Evolutionary conservation across 2,329 filamentous ascomycete species (phyloP).

Genomic region (Cladophialophora chaetospira): DNA sequence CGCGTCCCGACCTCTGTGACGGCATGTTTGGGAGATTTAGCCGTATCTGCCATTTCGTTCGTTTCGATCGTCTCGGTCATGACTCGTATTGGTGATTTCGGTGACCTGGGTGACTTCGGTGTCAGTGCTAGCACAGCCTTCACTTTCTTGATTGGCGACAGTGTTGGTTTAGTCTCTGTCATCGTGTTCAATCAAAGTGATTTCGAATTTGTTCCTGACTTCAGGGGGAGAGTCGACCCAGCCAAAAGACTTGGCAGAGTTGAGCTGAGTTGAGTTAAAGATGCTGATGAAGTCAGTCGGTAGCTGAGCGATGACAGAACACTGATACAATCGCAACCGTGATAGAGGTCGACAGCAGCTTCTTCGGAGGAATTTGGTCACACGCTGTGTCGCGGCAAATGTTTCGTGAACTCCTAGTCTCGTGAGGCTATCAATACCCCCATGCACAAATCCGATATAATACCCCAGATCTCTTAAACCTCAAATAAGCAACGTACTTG

Average conservation of each 20-base stretch:
- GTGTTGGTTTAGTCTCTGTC: neutral
- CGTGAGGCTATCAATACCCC: too few species aligned
- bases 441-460: too few species aligned
- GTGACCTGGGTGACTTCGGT: neutral
- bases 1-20: neutral
- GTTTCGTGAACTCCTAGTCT: too few species aligned
- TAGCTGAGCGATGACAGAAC: too few species aligned
- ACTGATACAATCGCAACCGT: neutral
- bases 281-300: too few species aligned
- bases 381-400: too few species aligned
- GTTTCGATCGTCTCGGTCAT: neutral
- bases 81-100: neutral
- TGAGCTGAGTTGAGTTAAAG: too few species aligned
- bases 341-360: too few species aligned
- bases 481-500: neutral
- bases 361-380: neutral
- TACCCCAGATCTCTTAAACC: neutral
- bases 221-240: too few species aligned
- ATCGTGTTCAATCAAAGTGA: neutral
- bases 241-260: too few species aligned
- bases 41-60: too few species aligned
- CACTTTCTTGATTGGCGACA: constrained; percentile 11
- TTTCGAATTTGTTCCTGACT: too few species aligned
- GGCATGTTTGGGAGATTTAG: neutral
- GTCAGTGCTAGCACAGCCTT: constrained; percentile 1